Evolutionary conservation across 2,329 filamentous ascomycete species (phyloP), one percentile per base, ranked within the genome.

Genomic region (Trichophyton simii): DNA sequence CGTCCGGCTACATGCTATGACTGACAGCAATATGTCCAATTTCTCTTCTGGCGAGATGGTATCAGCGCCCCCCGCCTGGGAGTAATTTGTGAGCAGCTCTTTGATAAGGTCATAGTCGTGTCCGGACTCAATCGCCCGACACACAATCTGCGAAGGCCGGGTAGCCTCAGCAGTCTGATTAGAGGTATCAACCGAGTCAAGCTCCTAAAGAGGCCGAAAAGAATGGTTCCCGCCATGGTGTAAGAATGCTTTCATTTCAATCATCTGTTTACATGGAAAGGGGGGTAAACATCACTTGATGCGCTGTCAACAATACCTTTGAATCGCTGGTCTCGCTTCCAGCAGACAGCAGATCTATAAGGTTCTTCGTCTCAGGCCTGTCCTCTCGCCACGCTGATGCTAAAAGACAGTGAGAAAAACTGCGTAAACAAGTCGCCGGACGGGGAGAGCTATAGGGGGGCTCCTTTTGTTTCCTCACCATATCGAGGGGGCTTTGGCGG

Each of bases 401-500:
- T 25, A 15, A n/a, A 11, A 13, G 34, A 38, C 34, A 28, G 58
- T 59, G 18, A 59, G 58, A 18, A 59, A 44, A 28, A 28, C 3
- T 36, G 44, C 48, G 13, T 11, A 25, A 50, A 38, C 41, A 54
- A 18, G 28, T 3, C 34, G 18, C 15, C n/a, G 15, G n/a, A 7
- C 1, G 28, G 28, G 28, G 6, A 31, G n/a, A 18, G 41, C 11
- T n/a, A 44, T 44, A n/a, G 6, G 6, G 41, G 13, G 38, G 11
- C 22, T 20, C 9, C 34, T 36, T 36, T n/a, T 36, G 1, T 31
- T 13, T 54, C n/a, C 50, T 54, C 50, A 54, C 50, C 28, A 42
- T 42, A 54, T 61, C 65, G 65, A 7, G 46, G 60, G 18, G 63
- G 62, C 11, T 59, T 57, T 25, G 67, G 67, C 9, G 28, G 36